These are phyloP conservation scores for Fusarium miscanthi DNA, from an alignment of 2,329 filamentous ascomycete species.

Conservation along the genomic window DNA sequence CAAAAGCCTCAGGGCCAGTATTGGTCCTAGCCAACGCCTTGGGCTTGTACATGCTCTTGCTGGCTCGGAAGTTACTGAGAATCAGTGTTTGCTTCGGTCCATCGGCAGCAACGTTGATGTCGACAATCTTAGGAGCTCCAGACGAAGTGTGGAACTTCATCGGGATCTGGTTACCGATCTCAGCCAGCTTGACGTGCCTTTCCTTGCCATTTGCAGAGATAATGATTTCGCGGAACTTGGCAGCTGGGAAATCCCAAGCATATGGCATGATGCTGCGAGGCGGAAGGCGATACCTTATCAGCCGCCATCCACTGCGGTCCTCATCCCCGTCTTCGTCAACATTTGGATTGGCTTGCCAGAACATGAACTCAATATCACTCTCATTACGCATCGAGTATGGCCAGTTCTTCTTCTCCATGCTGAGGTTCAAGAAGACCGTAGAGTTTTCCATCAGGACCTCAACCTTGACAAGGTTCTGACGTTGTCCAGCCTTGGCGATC, in stretches of 20 bases:
- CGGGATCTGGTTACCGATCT: conserved; percentile 95
- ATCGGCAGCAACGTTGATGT: conserved; percentile 95
- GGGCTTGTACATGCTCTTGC: conserved; percentile 86
- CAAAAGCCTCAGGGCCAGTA: conserved; percentile 72
- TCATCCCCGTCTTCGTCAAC: conserved; percentile 89
- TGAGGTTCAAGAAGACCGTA: conserved; percentile 92
- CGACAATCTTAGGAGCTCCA: conserved; percentile 86
- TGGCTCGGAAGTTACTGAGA: conserved; percentile 91
- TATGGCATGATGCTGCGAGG: conserved; percentile 99
- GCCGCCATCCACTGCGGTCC: conserved; percentile 89
- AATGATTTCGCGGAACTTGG: conserved; percentile 94
- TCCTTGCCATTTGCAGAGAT: conserved; percentile 68
- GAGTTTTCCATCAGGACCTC: conserved; percentile 93
- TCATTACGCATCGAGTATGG: conserved; percentile 99
- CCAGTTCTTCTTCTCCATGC: conserved; percentile 93
- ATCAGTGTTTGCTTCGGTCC: conserved; percentile 96
- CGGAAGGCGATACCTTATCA: conserved; percentile 90
- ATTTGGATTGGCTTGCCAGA: conserved; percentile 94
- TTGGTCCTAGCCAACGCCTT: conserved; percentile 62
- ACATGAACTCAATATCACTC: conserved; percentile 95
- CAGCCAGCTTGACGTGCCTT: conserved; percentile 91
- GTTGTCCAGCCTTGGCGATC: conserved; percentile 87
- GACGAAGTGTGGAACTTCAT: conserved; percentile 83
- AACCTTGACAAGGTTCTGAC: conserved; percentile 86
- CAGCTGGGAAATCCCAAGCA: conserved; percentile 98